Percentiles rank a stretch among this genome's conserved stretches.
These are phyloP conservation scores for Aureobasidium sp. DNA, from an alignment of 2,329 filamentous ascomycete genomes.

Conservation along the genomic window DNA sequence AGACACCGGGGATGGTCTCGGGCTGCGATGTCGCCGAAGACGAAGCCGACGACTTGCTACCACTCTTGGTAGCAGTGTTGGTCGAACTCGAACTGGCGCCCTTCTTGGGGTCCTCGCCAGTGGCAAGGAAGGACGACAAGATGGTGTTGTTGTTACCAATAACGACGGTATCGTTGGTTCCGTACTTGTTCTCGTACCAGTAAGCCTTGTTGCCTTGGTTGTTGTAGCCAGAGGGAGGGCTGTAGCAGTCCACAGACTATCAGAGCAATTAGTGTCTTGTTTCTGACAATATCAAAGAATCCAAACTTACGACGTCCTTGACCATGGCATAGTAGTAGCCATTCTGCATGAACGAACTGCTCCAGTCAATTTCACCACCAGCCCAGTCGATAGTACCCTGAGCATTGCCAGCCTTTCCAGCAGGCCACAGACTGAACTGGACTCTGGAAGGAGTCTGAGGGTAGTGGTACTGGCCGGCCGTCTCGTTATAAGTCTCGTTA, in stretches of 20 bases:
- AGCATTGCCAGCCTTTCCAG: slow-evolving; percentile 70
- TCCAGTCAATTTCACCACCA: slow-evolving; percentile 83
- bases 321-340: slow-evolving; percentile 87
- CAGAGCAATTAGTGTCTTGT: not conserved
- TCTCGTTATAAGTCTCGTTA: slow-evolving; percentile 78
- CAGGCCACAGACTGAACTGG: slow-evolving; percentile 94
- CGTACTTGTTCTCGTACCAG: slow-evolving; percentile 59
- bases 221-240: slow-evolving; percentile 64
- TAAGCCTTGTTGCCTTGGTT: slow-evolving; percentile 57
- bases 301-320: slow-evolving; percentile 51
- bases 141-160: slow-evolving; percentile 69
- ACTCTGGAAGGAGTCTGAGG: slow-evolving; percentile 88
- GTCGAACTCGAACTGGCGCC: slow-evolving; percentile 29
- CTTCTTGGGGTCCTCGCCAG: slow-evolving; percentile 62
- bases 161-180: slow-evolving; percentile 68
- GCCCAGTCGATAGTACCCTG: slow-evolving; percentile 86
- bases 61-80: slow-evolving; percentile 25
- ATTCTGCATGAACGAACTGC: slow-evolving; percentile 68
- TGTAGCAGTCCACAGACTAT: slow-evolving; percentile 69
- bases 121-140: slow-evolving; percentile 72
- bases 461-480: slow-evolving; percentile 72
- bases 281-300: not conserved
- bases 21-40: slow-evolving; percentile 22
- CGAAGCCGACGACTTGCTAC: slow-evolving; percentile 19
- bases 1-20: slow-evolving; percentile 51